phyloP scores from a whole-genome alignment of 2,329 filamentous ascomycete species.

The Colletotrichum limetticola region DNA sequence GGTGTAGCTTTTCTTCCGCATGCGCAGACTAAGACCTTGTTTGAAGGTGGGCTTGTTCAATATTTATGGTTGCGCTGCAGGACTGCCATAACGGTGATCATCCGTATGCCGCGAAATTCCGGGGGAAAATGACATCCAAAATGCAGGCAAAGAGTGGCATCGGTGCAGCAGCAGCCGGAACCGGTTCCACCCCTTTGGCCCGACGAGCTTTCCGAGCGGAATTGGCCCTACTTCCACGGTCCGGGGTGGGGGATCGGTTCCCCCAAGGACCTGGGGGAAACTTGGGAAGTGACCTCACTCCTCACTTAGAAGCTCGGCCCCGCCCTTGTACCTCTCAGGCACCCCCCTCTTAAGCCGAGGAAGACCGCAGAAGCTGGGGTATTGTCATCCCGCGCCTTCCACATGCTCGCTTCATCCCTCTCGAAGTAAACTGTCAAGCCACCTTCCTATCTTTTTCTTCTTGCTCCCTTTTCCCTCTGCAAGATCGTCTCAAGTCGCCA shows the following conservation, averaged over 20 bases:
- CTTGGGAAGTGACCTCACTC: conserved; percentile 20
- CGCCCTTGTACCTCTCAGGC: conserved; percentile 13
- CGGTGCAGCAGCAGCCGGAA: background rate
- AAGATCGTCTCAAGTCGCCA: conserved; percentile 10
- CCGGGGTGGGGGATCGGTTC: conserved; percentile 31
- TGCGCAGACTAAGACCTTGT: background rate
- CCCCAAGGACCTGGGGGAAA: conserved; percentile 4
- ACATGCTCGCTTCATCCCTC: conserved; percentile 30
- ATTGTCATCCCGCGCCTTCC: conserved; percentile 24
- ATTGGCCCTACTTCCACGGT: conserved; percentile 24
- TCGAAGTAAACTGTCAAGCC: conserved; percentile 7
- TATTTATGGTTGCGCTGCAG: background rate
- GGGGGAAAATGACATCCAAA: background rate
- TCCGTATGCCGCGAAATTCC: background rate
- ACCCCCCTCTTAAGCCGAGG: conserved; percentile 34
- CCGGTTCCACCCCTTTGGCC: background rate
- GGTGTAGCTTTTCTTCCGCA: background rate
- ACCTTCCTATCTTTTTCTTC: conserved; percentile 17
- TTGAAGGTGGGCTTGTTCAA: background rate
- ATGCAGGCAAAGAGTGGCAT: conserved; percentile 8
- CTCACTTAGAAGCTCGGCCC: conserved; percentile 28
- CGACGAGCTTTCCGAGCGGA: conserved; percentile 1
- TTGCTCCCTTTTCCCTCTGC: conserved; percentile 2
- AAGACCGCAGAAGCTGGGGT: conserved; percentile 32
- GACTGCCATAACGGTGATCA: background rate